phyloP scores from a whole-genome alignment of 2,329 filamentous ascomycete species.

The Arthrocladium fulminans region DNA sequence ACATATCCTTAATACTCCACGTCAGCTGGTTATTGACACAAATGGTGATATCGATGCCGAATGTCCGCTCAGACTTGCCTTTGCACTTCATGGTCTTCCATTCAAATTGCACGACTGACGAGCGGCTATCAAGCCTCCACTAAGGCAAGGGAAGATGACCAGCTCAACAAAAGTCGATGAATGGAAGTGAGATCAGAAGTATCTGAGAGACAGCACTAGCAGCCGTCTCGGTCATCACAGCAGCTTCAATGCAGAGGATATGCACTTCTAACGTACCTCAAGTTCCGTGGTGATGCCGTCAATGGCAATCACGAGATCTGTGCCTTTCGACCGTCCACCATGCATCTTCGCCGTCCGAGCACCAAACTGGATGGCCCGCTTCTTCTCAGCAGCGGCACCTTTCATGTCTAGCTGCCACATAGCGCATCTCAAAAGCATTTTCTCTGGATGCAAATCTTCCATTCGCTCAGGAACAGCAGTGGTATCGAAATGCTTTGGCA shows the following conservation, averaged over 20 bases:
- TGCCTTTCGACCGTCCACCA: constrained; percentile 55
- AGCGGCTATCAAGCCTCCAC: constrained; percentile 3
- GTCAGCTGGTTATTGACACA: no score
- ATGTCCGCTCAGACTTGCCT: constrained; percentile 25
- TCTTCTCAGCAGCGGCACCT: constrained; percentile 73
- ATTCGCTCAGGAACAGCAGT: constrained; percentile 8
- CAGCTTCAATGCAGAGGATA: constrained; percentile 6
- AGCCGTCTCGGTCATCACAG: constrained; percentile 20
- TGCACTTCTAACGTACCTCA: constrained; percentile 1
- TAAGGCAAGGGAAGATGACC: constrained; percentile 15
- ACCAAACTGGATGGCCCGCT: constrained; percentile 82
- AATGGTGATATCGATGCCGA: no score
- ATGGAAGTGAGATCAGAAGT: constrained; percentile 55
- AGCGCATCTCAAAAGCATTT: constrained; percentile 68
- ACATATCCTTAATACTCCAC: neutral
- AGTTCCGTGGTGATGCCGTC: neutral
- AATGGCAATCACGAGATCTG: constrained; percentile 38
- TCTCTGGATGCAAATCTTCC: constrained; percentile 60
- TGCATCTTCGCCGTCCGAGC: constrained; percentile 78
- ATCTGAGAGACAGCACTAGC: constrained; percentile 45
- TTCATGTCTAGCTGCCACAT: constrained; percentile 65
- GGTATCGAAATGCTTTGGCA: constrained; percentile 17
- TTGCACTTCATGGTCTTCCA: constrained; percentile 22
- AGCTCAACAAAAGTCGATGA: constrained; percentile 26
- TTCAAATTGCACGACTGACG: constrained; percentile 11